Conservation (phyloP, 2,329 filamentous ascomycete genomes). For the Diaporthe eres region DNA sequence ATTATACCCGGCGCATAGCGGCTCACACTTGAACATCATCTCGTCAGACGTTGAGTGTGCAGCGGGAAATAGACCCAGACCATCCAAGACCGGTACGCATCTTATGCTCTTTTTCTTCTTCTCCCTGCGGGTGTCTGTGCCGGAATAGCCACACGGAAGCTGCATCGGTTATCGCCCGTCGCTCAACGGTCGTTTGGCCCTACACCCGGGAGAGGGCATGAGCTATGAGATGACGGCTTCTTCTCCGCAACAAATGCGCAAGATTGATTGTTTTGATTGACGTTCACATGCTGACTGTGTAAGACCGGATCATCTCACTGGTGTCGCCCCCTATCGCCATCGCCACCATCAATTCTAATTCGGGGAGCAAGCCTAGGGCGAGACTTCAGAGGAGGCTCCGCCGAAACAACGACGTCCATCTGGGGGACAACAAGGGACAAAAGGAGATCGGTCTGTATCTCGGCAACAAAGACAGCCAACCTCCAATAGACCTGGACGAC, state of each 20-base stretch:
- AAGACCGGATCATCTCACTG: conserved; percentile 34
- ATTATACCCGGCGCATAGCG: conserved; percentile 22
- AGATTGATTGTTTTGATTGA: conserved; percentile 21
- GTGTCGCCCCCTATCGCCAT: neutral
- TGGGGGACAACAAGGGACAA: neutral
- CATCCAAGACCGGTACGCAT: conserved; percentile 20
- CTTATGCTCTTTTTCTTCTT: neutral
- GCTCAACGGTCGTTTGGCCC: neutral
- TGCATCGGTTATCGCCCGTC: conserved; percentile 10
- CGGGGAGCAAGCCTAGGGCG: neutral
- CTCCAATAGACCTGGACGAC: neutral
- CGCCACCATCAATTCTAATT: neutral
- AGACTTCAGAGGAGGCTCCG: conserved; percentile 12
- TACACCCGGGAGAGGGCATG: neutral
- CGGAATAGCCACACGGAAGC: neutral
- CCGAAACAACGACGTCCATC: neutral
- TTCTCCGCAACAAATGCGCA: neutral
- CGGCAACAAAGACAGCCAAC: conserved; percentile 5
- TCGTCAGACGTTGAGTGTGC: conserved; percentile 29
- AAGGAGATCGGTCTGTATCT: neutral
- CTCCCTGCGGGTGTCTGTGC: neutral
- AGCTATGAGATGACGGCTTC: neutral
- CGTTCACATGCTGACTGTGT: conserved; percentile 23
- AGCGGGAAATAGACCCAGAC: conserved; percentile 25
- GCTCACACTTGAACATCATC: conserved; percentile 24